phyloP scores from a whole-genome alignment of 1,139 yeast species.

The Scheffersomyces lignicola region DNA sequence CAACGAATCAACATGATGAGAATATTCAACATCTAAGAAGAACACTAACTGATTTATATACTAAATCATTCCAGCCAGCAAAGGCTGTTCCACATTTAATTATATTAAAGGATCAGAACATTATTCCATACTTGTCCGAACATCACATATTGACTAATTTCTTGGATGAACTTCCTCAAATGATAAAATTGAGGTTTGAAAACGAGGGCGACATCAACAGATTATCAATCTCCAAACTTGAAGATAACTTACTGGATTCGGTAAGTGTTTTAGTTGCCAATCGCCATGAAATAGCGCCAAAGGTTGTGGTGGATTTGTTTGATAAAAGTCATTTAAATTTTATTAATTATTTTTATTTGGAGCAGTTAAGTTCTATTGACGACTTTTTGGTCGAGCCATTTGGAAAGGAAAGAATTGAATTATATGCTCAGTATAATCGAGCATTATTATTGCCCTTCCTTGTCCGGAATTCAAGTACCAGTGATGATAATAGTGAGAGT shows the following conservation, averaged over 20 bases:
- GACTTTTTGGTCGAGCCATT: slow-evolving; percentile 52
- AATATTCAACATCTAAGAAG: slow-evolving; percentile 35
- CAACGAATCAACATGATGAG: too few relatives aligned
- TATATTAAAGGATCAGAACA: slow-evolving; percentile 51
- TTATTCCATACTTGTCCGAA: slow-evolving; percentile 56
- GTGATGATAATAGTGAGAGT: not conserved
- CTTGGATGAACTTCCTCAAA: slow-evolving; percentile 48
- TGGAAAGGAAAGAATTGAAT: slow-evolving; percentile 64
- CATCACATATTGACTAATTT: slow-evolving; percentile 62
- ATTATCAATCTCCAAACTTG: slow-evolving; percentile 45
- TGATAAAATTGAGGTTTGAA: slow-evolving; percentile 50
- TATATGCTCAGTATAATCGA: slow-evolving; percentile 65
- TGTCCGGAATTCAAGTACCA: slow-evolving; percentile 12
- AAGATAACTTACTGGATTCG: slow-evolving; percentile 40
- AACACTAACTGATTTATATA: slow-evolving; percentile 56
- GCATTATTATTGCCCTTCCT: slow-evolving; percentile 53
- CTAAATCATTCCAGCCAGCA: slow-evolving; percentile 56
- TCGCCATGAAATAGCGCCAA: slow-evolving; percentile 63
- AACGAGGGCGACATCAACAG: slow-evolving; percentile 17
- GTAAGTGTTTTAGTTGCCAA: slow-evolving; percentile 61
- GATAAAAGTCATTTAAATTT: slow-evolving; percentile 44
- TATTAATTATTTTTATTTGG: slow-evolving; percentile 61
- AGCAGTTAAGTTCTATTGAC: slow-evolving; percentile 54
- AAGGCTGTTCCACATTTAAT: slow-evolving; percentile 67
- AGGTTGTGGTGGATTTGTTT: slow-evolving; percentile 49